phyloP scores from a whole-genome alignment of 495 filamentous ascomycete genomes.

The Ramalina peruviana region DNA sequence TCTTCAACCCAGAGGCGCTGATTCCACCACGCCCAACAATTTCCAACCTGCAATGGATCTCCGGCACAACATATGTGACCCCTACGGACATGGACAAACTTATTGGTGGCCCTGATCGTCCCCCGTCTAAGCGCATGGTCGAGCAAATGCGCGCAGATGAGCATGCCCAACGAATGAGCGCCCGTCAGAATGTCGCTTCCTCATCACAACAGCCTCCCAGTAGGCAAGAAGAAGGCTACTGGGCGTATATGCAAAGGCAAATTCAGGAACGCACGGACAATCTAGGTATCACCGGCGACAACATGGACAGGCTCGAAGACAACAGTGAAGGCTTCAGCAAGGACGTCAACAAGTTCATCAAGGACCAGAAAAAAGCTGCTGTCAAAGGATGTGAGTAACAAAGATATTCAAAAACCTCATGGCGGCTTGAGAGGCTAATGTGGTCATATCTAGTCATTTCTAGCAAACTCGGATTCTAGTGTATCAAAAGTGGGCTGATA shows the following conservation, averaged over 20 bases:
- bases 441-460: slow-evolving; percentile 6
- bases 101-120: slow-evolving; percentile 78
- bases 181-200: slow-evolving; percentile 20
- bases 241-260: slow-evolving; percentile 62
- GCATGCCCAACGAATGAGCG: slow-evolving; percentile 36
- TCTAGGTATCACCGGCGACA: slow-evolving; percentile 67
- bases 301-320: slow-evolving; percentile 65
- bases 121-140: slow-evolving; percentile 66
- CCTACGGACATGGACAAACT: slow-evolving; percentile 82
- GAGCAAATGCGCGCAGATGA: slow-evolving; percentile 47
- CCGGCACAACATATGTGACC: slow-evolving; percentile 83
- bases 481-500: no score
- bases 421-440: no score
- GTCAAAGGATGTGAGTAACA: slow-evolving; percentile 46
- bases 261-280: slow-evolving; percentile 83
- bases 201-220: slow-evolving; percentile 12
- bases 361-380: slow-evolving; percentile 69
- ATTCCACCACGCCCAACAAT: slow-evolving; percentile 85
- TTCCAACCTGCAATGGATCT: slow-evolving; percentile 89
- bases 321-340: slow-evolving; percentile 68
- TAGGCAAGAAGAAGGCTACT: slow-evolving; percentile 41
- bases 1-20: slow-evolving; percentile 59
- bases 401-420: no score
- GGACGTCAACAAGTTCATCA: slow-evolving; percentile 76
- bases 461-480: slow-evolving; percentile 14